A percentile compares a stretch with the other conserved stretches of the same genome.
Conservation (phyloP, 2,329 filamentous ascomycete species). For the Aureobasidium namibiae region DNA sequence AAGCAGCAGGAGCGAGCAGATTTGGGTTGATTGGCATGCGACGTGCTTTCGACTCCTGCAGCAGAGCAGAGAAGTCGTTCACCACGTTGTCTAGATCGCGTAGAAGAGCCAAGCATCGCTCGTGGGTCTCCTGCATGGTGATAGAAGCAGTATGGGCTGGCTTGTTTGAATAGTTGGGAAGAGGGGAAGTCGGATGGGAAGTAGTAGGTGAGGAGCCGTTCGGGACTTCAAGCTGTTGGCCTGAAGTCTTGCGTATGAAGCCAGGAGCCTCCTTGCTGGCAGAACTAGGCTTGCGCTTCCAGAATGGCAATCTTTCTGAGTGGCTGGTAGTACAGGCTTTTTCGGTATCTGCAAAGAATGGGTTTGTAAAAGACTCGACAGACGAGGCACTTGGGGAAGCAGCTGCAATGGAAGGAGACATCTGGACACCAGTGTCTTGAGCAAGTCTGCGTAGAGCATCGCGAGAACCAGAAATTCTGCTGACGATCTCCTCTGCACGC, state of each 20-base stretch:
- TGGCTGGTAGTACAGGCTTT: constrained; percentile 14
- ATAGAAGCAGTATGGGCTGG: constrained; percentile 15
- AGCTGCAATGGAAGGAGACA: constrained; percentile 31
- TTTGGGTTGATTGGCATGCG: constrained; percentile 39
- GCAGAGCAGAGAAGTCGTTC: constrained; percentile 67
- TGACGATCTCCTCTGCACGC: constrained; percentile 76
- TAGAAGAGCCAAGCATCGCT: constrained; percentile 75
- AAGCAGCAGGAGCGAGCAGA: constrained; percentile 27
- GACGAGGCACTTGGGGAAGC: constrained; percentile 14
- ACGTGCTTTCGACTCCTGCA: constrained; percentile 71
- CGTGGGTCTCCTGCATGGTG: constrained; percentile 54
- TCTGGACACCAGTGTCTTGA: constrained; percentile 69
- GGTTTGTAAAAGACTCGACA: constrained; percentile 18
- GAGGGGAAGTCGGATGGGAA: constrained; percentile 26
- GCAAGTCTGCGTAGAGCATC: constrained; percentile 82
- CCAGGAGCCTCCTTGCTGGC: constrained; percentile 33
- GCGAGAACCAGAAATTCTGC: constrained; percentile 75
- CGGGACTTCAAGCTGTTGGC: constrained; percentile 42
- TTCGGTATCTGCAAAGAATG: constrained; percentile 26
- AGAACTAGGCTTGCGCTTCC: constrained; percentile 76
- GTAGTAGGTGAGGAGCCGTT: constrained; percentile 25
- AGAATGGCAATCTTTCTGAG: constrained; percentile 66
- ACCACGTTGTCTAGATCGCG: constrained; percentile 79
- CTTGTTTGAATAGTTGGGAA: constrained; percentile 28
- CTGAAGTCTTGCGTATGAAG: constrained; percentile 43